These are phyloP conservation scores for Dactylis glomerata DNA, from an alignment of 176 grass and related monocot genomes.

Conservation along the genomic window DNA sequence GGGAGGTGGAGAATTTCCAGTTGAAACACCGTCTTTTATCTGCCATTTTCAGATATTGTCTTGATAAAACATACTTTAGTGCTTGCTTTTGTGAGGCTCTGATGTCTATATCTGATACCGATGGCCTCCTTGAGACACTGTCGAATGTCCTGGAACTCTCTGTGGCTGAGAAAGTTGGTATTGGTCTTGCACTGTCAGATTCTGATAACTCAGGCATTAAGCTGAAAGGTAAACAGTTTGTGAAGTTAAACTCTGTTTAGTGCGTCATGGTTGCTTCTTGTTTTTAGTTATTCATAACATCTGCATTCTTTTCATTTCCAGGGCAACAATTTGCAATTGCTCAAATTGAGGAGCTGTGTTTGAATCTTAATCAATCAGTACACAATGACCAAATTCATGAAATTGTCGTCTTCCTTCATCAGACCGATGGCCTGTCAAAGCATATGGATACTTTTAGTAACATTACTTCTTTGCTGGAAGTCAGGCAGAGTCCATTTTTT, in stretches of 20 bases:
- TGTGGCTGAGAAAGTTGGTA: constrained; percentile 51
- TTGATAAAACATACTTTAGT: constrained; percentile 59
- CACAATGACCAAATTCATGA: constrained; percentile 67
- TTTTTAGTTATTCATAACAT: constrained; percentile 14
- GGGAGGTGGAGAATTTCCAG: constrained; percentile 34
- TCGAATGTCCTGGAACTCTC: constrained; percentile 57
- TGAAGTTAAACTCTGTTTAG: not conserved
- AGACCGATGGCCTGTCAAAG: constrained; percentile 52
- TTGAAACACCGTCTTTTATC: constrained; percentile 44
- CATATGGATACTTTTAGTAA: constrained; percentile 64
- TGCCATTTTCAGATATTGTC: constrained; percentile 59
- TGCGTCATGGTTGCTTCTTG: not conserved
- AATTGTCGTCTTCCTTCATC: constrained; percentile 59
- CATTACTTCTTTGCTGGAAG: constrained; percentile 51
- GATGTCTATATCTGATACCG: constrained; percentile 28
- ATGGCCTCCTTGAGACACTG: constrained; percentile 54
- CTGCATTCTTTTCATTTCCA: constrained; percentile 30
- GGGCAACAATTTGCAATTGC: constrained; percentile 70
- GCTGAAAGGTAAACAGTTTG: constrained; percentile 52
- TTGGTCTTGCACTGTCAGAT: constrained; percentile 71
- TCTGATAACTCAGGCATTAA: constrained; percentile 55
- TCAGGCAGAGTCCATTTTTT: constrained; percentile 43
- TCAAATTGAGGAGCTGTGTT: constrained; percentile 68
- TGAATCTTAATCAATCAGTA: constrained; percentile 45
- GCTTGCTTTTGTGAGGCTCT: constrained; percentile 56